phyloP scores from a whole-genome alignment of 768 basidiomycete species.

The Phanerochaete sordida region DNA sequence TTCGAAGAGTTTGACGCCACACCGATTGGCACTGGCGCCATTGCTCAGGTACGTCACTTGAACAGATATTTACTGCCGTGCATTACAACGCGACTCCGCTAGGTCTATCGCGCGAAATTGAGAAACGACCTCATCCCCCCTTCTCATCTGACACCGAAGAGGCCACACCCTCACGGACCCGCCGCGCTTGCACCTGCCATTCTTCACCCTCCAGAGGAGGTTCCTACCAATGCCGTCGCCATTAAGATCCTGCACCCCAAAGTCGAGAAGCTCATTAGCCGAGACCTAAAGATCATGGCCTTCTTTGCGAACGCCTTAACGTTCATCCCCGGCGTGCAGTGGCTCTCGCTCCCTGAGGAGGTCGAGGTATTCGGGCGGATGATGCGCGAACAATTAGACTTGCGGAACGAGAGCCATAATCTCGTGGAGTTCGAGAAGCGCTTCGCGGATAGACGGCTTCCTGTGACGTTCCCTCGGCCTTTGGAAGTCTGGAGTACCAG shows the following conservation, averaged over 20 bases:
- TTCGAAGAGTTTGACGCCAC: conserved; percentile 85
- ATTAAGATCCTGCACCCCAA: conserved; percentile 94
- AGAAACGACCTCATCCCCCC: conserved; percentile 82
- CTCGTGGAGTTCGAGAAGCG: conserved; percentile 81
- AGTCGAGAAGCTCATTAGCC: conserved; percentile 74
- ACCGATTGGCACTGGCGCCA: conserved; percentile 98
- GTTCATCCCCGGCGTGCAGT: conserved; percentile 87
- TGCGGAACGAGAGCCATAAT: conserved; percentile 88
- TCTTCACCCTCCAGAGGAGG: conserved; percentile 54
- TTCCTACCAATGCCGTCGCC: conserved; percentile 85
- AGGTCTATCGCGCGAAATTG: conserved; percentile 89
- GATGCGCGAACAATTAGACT: conserved; percentile 94
- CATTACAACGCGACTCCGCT: neutral
- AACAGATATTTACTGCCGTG: neutral
- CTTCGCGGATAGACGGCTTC: conserved; percentile 74
- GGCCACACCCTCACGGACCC: conserved; percentile 42
- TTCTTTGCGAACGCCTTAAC: conserved; percentile 83
- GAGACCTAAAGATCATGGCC: conserved; percentile 93
- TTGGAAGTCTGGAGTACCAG: conserved; percentile 76
- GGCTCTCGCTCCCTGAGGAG: conserved; percentile 95
- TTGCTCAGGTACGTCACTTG: conserved; percentile 66
- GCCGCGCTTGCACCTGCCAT: conserved; percentile 51
- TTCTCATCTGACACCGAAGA: conserved; percentile 76
- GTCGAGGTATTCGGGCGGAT: conserved; percentile 91
- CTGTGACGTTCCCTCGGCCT: conserved; percentile 89